These are phyloP conservation scores for Macrocybe gigantea DNA, from an alignment of 768 basidiomycete genomes.

Conservation along the genomic window DNA sequence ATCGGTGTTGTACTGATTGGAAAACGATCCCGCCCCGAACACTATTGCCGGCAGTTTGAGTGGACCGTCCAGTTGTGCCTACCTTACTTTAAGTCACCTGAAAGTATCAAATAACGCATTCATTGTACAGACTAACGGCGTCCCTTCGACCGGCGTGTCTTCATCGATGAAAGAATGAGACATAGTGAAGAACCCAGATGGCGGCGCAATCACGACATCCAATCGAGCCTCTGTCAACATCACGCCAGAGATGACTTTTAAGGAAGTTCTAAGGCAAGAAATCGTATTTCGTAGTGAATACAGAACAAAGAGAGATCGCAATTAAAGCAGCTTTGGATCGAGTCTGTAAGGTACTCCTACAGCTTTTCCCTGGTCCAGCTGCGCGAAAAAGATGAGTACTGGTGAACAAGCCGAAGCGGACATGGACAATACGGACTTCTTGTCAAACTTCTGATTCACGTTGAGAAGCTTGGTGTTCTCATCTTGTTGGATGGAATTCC, in stretches of 20 bases:
- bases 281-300: slow-evolving; percentile 12
- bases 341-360: slow-evolving; percentile 25
- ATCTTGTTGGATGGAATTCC: slow-evolving; percentile 73
- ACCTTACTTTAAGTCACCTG: slow-evolving; percentile 1
- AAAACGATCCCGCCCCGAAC: slow-evolving; percentile 71
- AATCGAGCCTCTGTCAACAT: not conserved
- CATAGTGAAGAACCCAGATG: not conserved
- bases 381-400: slow-evolving; percentile 4
- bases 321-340: slow-evolving; percentile 4
- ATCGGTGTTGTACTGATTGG: slow-evolving; percentile 58
- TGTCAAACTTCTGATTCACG: slow-evolving; percentile 71
- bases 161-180: not conserved
- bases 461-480: slow-evolving; percentile 68
- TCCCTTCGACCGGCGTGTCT: slow-evolving; percentile 24
- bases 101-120: not conserved
- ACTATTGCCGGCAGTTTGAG: slow-evolving; percentile 44
- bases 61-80: slow-evolving; percentile 28
- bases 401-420: not conserved
- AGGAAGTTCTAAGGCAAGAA: slow-evolving; percentile 1
- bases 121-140: slow-evolving; percentile 29
- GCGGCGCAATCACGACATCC: slow-evolving; percentile 4
- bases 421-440: slow-evolving; percentile 42
- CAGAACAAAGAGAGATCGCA: slow-evolving; percentile 10
- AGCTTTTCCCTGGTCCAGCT: slow-evolving; percentile 79
- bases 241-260: slow-evolving; percentile 2